These are phyloP conservation scores for Linnemannia zychae DNA, from an alignment of 192 early-diverging fungal species.

Conservation along the genomic window DNA sequence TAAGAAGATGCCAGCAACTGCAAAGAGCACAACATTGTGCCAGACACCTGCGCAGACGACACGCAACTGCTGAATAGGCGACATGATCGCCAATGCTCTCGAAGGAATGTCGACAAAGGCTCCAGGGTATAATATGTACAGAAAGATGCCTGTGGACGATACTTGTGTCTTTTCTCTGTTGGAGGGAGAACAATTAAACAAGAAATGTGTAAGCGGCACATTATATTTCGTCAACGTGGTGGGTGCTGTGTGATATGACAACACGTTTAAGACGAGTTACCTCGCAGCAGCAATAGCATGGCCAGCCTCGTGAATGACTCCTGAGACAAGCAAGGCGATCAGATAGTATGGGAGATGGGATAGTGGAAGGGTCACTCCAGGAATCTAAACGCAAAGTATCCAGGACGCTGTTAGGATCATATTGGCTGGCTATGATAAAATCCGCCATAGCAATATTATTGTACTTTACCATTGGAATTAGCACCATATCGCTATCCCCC, in stretches of 20 bases:
- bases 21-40: constrained; percentile 75
- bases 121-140: constrained; percentile 80
- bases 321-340: constrained; percentile 70
- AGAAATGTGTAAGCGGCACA: background rate
- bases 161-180: constrained; percentile 72
- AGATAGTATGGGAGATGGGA: constrained; percentile 78
- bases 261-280: constrained; percentile 51
- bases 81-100: constrained; percentile 55
- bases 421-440: background rate
- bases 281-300: constrained; percentile 79
- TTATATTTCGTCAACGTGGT: background rate
- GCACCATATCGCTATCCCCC: constrained; percentile 56
- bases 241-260: background rate
- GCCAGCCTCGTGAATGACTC: constrained; percentile 79
- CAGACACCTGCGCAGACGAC: constrained; percentile 84
- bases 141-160: constrained; percentile 73
- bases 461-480: constrained; percentile 73
- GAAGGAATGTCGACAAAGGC: constrained; percentile 80
- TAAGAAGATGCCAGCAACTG: constrained; percentile 56
- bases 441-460: background rate
- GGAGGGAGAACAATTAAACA: background rate
- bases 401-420: background rate
- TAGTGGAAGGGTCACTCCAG: constrained; percentile 79
- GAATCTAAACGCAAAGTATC: constrained; percentile 66
- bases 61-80: constrained; percentile 63